Base-by-base conservation (phyloP, 495 filamentous ascomycete genomes). In the Penicillium lagena region DNA sequence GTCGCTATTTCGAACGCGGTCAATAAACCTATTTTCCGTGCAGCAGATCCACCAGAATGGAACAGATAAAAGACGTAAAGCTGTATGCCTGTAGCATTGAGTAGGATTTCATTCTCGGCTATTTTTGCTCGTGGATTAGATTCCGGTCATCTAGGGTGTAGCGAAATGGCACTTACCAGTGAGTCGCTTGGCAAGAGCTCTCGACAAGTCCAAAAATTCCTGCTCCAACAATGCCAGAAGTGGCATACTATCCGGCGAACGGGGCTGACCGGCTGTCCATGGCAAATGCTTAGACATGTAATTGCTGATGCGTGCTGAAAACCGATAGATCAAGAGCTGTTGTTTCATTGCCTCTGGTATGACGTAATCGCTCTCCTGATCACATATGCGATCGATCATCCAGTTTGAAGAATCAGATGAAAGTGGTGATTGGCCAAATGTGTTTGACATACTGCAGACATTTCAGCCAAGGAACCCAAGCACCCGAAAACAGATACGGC, bases 41-140 rank as follows among this genome's bases (percentile, higher is more conserved):
- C 4, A 9, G 35, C 2, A 1, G 46, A 37, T 7, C 36, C 39
- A 22, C 43, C 45, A 14, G 22, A 32, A 17, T 51, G 44, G 13
- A 51, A 30, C 6, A 55, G 41, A 14, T 50, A 55, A 15, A 48
- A 55, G 9, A 55, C 47, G 13, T 54, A 51, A n/a, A 55, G 40
- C 22, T 51, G 48, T 3, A 55, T 17, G 11, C 34, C 52, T 2
- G 35, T 29, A 10, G 40, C 30, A 15, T 39, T 41, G 3, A 48
- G 37, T 17, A 51, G 17, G 13, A 49, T 43, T 9, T 50, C 35
- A 30, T 45, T 39, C 29, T 55, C 44, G 7, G n/a, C 45, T 46
- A 4, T 17, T 17, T 1, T 17, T 17, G 17, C 17, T 17, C 17
- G 17, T 17, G 17, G 17, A 17, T 17, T 17, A 17, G 17, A 17